Evolutionary conservation across 2,329 filamentous ascomycete species (phyloP), one percentile per base, ranked within the genome.

Genomic region (Xenoacremonium recifei): DNA sequence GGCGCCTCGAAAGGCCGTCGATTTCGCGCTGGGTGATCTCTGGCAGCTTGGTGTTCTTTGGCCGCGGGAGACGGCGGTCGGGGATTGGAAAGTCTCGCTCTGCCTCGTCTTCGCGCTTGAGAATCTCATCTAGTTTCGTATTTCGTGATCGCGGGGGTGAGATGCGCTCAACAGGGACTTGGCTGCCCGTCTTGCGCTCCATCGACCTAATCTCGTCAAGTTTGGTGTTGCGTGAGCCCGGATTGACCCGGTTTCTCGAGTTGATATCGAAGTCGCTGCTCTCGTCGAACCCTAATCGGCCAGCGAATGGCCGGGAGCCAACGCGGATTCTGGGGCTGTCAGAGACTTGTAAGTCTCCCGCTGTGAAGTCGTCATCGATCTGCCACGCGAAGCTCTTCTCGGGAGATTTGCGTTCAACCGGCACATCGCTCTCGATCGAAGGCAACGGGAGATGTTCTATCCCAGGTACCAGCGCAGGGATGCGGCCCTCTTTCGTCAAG

Each of bases 281-380:
- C n/a, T 62, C 59, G 29, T 60, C 56, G 21, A 64, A 63, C 6
- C 55, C 50, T 5, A 64, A 58, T 10, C 65, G 62, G 36, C 60
- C 59, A 10, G 57, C 64, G 41, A 67, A 67, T 2, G 62, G 68
- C 21, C 63, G 59, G 21, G 61, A 59, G 19, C 51, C 60, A 17
- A 70, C 60, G 20, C 59, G 64, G 38, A 80, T 68, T 21, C 74
- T 71, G n/a, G 77, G 77, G 47, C 77, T 81, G 48, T 75, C 67
- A 0, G 78, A 81, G 23, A 76, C 55, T 43, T 80, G 76, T 29
- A 80, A 45, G 44, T 80, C 77, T 31, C 71, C 69, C 10, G 71
- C 77, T 1, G 78, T 80, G 49, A 82, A 80, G 40, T 82, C 78
- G 5, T 72, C 70, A 23, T 81, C 77, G 6, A 79, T 59, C 42